Evolutionary conservation across 1,284 basidiomycete species (phyloP), one percentile per base, ranked within the genome.

Genomic region (Cryptococcus jaspeensis): DNA sequence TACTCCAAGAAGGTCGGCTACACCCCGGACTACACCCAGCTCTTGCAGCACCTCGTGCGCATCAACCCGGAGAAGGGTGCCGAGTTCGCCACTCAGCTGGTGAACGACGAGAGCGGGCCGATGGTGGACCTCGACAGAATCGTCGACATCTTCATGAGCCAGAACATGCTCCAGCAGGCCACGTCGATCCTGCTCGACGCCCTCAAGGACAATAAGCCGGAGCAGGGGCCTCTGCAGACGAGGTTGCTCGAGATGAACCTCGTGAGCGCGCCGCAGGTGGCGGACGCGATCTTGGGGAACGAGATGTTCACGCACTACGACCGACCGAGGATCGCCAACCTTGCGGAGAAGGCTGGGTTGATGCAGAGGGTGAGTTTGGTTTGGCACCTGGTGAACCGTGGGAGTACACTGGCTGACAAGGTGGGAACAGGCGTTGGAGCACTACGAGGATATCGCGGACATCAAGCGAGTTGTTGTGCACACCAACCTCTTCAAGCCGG

Each of bases 261-360:
- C 53, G 80, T 98, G 60, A 90, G 97, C 75, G 96, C 96, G 8
- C 96, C 96, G 63, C 96, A 99, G 79, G 96, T 99, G 54, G 96
- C 96, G 1, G 96, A 99, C 74, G 96, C 96, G 11, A 99, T 99
- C 66, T 87, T 99, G 39, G 93, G 94, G 47, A 99, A 99, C 78
- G 91, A 98, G 71, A 98, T 99, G 92, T 98, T 99, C 79, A 85
- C 89, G 2, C 88, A 99, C 77, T 99, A 98, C 74, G 96, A 99
- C 77, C 86, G 90, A 39, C 92, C 96, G 3, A 85, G 96, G 62
- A 92, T 99, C 72, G 96, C 96, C 64, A 98, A 98, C 79, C 83
- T 99, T 50, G 98, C 94, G 71, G 96, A 99, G 81, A 97, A 97
- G 82, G 96, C 96, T 59, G 96, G 96, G 45, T 80, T 99, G 35